phyloP scores from a whole-genome alignment of 2,329 filamentous ascomycete genomes.

The Pseudocercospora eumusae region DNA sequence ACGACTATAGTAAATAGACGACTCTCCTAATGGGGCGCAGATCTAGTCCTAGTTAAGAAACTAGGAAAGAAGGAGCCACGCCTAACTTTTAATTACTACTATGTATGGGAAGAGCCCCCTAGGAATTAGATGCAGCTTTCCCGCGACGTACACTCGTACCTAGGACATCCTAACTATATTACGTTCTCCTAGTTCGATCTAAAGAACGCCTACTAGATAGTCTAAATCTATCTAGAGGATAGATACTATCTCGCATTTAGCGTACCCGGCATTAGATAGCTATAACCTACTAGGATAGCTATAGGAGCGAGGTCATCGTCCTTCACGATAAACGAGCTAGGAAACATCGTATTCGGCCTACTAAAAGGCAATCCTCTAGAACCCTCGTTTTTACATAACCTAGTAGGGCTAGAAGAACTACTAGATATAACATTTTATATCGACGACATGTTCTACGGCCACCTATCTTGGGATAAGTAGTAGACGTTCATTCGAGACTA shows the following conservation, averaged over 20 bases:
- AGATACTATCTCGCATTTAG: conserved; percentile 10
- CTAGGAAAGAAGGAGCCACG: neutral
- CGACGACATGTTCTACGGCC: neutral
- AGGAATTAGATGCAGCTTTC: conserved; percentile 9
- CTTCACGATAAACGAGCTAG: conserved; percentile 12
- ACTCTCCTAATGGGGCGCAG: conserved; percentile 6
- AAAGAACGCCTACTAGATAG: conserved; percentile 15
- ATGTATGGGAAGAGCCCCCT: conserved; percentile 5
- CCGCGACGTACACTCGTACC: neutral
- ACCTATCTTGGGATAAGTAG: neutral
- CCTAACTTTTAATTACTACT: conserved; percentile 15
- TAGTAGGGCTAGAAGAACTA: neutral
- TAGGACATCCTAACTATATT: neutral
- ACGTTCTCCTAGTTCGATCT: conserved; percentile 11
- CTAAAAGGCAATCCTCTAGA: neutral
- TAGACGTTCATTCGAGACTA: conserved; percentile 10
- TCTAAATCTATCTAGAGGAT: conserved; percentile 10
- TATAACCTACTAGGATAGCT: conserved; percentile 9
- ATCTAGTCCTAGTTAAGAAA: conserved; percentile 11
- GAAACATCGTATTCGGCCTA: neutral
- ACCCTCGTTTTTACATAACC: conserved; percentile 4
- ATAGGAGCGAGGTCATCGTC: conserved; percentile 4
- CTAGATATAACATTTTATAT: conserved; percentile 15
- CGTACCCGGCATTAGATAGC: neutral
- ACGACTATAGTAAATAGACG: conserved; percentile 2